Conservation (phyloP, 257 asterid species). For the Lavandula angustifolia region DNA sequence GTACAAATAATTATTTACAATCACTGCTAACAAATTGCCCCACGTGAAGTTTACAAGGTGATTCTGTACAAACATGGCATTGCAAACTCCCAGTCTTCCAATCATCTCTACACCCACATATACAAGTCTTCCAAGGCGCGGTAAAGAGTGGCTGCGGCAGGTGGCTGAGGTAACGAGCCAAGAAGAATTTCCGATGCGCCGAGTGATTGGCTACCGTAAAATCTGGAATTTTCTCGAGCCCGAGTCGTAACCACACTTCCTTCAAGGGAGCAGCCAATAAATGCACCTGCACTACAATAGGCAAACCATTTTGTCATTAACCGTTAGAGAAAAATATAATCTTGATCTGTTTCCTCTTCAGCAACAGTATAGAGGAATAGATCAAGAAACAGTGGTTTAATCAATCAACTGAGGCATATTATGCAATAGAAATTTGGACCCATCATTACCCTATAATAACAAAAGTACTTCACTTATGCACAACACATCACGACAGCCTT, state of each 20-base stretch:
- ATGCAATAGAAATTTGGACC: not conserved
- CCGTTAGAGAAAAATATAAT: not conserved
- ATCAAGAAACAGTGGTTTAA: not conserved
- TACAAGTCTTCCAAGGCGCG: conserved; percentile 71
- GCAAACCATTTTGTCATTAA: not conserved
- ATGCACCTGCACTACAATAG: conserved; percentile 69
- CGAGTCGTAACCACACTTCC: conserved; percentile 90
- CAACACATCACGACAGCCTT: not conserved
- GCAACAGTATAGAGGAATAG: not conserved
- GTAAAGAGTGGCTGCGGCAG: conserved; percentile 87
- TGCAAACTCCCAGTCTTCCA: not conserved
- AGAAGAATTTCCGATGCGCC: conserved; percentile 68
- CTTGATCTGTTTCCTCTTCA: not conserved
- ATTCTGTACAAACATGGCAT: conserved; percentile 6
- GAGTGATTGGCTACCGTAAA: conserved; percentile 81
- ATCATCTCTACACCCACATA: conserved; percentile 49
- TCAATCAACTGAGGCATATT: conserved; percentile 1
- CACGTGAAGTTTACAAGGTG: conserved; percentile 10
- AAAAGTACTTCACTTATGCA: not conserved
- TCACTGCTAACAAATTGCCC: conserved; percentile 15
- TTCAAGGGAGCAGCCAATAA: conserved; percentile 90
- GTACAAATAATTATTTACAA: conserved; percentile 33
- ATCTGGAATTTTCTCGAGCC: conserved; percentile 65
- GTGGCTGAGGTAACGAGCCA: conserved; percentile 86
- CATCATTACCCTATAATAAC: not conserved